Percentiles rank a stretch among this genome's conserved stretches.
Conservation (phyloP, 805 yeast species). For the Cyberlindnera meyerae region DNA sequence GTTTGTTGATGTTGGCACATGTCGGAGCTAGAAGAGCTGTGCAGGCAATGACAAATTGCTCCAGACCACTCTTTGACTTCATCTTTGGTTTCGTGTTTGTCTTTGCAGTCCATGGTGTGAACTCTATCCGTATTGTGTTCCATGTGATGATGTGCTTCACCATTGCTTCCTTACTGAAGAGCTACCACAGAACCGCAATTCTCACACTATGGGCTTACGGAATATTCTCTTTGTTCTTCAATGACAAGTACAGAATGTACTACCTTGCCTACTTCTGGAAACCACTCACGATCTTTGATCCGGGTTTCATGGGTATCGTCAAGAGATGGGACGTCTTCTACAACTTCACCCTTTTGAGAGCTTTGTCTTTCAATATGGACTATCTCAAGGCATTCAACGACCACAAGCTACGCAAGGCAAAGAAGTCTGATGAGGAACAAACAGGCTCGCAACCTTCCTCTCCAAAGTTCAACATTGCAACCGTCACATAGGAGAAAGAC, state of each 20-base stretch:
- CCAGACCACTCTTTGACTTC: slow-evolving; percentile 65
- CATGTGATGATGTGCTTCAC: slow-evolving; percentile 53
- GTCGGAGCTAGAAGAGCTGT: slow-evolving; percentile 39
- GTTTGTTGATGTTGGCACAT: slow-evolving; percentile 54
- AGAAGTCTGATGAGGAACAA: slow-evolving; percentile 23
- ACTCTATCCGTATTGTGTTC: slow-evolving; percentile 52
- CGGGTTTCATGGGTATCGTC: slow-evolving; percentile 66
- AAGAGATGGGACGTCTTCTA: slow-evolving; percentile 94
- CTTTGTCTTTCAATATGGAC: slow-evolving; percentile 81
- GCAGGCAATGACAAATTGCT: slow-evolving; percentile 19
- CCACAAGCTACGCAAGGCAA: slow-evolving; percentile 14
- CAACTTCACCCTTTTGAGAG: slow-evolving; percentile 81
- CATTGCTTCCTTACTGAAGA: slow-evolving; percentile 37
- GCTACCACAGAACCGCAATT: slow-evolving; percentile 35
- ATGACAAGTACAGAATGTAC: slow-evolving; percentile 58
- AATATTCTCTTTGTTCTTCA: slow-evolving; percentile 68
- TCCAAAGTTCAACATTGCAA: slow-evolving; percentile 12
- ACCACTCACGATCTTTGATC: slow-evolving; percentile 49
- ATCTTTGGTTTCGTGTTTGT: slow-evolving; percentile 66
- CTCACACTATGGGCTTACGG: slow-evolving; percentile 71
- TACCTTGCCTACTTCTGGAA: slow-evolving; percentile 41
- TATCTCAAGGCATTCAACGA: slow-evolving; percentile 42
- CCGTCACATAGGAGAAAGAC: slow-evolving; percentile 38
- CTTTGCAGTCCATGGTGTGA: slow-evolving; percentile 75
- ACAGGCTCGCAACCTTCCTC: slow-evolving; percentile 18